Base-by-base conservation (phyloP, 257 asterid species). In the Paulownia fortunei region DNA sequence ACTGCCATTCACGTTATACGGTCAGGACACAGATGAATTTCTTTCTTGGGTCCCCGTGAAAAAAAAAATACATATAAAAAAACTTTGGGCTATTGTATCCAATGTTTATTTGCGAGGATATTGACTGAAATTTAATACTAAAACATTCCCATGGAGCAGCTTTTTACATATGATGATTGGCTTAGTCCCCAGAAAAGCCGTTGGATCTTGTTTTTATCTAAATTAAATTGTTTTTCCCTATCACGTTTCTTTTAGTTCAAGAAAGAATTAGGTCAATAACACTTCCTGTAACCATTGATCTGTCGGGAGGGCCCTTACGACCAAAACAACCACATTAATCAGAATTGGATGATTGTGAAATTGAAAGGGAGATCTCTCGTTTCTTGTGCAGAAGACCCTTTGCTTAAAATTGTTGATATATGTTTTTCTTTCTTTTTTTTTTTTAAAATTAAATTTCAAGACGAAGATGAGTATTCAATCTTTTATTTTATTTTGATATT, bases 331-430 rank as follows among this genome's bases (percentile, higher is more conserved):
- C 64, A 21, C 44, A 11, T 46, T 5, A 75, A 44, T 7, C 37
- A 51, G 26, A 39, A 11, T 4, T 24, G 42, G 10, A 72, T 83
- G 84, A 83, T 74, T 81, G 82, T 77, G 82, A 82, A 76, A 71
- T 74, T 23, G 83, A 76, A 81, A 74, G 80, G 39, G 78, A 82
- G 70, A 88, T 86, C 82, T 86, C 88, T 88, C 72, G 87, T 79
- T 83, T 67, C 62, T 34, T 63, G 89, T 72, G 90, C 74, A 59
- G 37, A 80, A 70, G 61, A 37, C 56, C 0, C 56, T 49, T 49
- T 13, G 56, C 21, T 49, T 16, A 21, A 52, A n/a, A 52, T 52
- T 52, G 1, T 24, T 59, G 72, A 71, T 49, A 79, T n/a, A 69
- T 52, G 49, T 39, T 30, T 0, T 52, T 8, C 36, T 51, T 13